Evolutionary conservation across 2,329 filamentous ascomycete species (phyloP).

Genomic region (Penicillium expansum): DNA sequence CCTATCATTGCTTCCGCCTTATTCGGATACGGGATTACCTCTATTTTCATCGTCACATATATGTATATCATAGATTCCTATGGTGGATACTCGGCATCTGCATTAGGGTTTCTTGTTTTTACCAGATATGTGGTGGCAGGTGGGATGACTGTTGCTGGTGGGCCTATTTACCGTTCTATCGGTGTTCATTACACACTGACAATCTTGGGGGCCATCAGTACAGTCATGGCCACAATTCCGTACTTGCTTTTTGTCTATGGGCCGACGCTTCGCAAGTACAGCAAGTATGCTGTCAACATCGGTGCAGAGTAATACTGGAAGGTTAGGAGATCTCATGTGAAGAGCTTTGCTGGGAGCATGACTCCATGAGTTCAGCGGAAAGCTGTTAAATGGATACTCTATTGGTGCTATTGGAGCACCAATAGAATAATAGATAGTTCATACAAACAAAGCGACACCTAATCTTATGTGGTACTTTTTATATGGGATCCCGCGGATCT

Average conservation of each 20-base stretch:
- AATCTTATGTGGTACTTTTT: not conserved
- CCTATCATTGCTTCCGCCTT: constrained; percentile 50
- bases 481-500: no score
- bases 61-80: constrained; percentile 60
- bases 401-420: not conserved
- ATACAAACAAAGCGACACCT: not conserved
- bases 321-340: not conserved
- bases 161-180: constrained; percentile 38
- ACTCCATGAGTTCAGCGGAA: not conserved
- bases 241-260: constrained; percentile 25
- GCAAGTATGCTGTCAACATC: not conserved
- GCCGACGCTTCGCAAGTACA: constrained; percentile 5
- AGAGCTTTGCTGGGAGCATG: no score
- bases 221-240: constrained; percentile 41
- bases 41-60: constrained; percentile 51
- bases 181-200: constrained; percentile 42
- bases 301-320: not conserved
- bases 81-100: constrained; percentile 49
- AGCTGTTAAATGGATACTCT: not conserved
- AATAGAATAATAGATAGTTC: not conserved
- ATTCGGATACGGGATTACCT: constrained; percentile 51
- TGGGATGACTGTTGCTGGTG: constrained; percentile 32
- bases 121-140: constrained; percentile 41
- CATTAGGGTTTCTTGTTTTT: constrained; percentile 43
- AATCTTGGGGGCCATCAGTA: constrained; percentile 37